Base-by-base conservation (phyloP, 1,284 basidiomycete genomes). In the Melampsora americana region DNA sequence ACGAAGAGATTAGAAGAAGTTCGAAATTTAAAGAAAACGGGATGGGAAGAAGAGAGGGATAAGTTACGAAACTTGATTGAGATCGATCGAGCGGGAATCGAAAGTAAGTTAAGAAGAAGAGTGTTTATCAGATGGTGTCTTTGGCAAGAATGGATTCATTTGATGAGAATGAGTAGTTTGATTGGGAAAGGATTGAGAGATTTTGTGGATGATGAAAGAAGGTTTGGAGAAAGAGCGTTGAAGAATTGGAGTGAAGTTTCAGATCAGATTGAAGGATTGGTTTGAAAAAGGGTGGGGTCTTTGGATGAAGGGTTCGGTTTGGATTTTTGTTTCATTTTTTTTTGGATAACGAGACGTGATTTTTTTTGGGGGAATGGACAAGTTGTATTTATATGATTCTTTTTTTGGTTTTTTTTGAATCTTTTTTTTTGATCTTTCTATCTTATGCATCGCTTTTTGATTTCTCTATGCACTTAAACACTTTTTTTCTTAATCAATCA, bases 31-130 rank as follows among this genome's bases (percentile, higher is more conserved):
- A 86, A 88, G 81, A 93, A 90, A 81, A 90, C 92, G 0, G 88
- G 89, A 5, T 94, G 90, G 90, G 87, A 91, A 80, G 88, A 88
- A 39, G 92, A 95, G 79, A 90, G 87, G 3, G 92, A 94, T 78
- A 89, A 88, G 79, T 83, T 92, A 23, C 84, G 88, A 0, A 85
- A 85, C 18, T 78, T 85, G 39, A 89, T 92, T 77, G 91, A 92
- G 84, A 89, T 88, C 78, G 91, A 92, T 80, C 90, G 92, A 80
- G 88, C 87, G 1, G 39, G 62, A 20, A 79, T 80, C 64, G 80
- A 79, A 14, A 20, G 30, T 11, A 65, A 78, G 2, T 56, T 79
- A 11, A 53, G 70, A 4, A 35, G 80, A 14, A 61, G 80, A n/a
- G 74, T 72, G 39, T 80, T 78, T 44, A 78, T 80, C 14, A 64